phyloP scores from a whole-genome alignment of 1,139 yeast species.

The Wickerhamomyces sp. region DNA sequence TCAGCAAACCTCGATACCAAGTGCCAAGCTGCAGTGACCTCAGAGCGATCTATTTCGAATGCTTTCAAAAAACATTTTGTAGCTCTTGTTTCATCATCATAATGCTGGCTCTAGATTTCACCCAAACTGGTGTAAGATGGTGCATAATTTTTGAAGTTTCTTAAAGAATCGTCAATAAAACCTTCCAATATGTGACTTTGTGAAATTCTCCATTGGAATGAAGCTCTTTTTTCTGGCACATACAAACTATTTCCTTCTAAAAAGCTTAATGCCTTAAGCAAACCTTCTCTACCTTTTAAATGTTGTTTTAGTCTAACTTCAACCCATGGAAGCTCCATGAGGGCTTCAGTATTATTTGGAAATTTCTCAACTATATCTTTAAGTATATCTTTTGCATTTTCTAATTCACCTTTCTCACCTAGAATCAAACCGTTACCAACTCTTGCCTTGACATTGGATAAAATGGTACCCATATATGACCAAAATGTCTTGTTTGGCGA shows the following conservation, averaged over 20 bases:
- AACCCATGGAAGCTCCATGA: constrained; percentile 79
- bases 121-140: constrained; percentile 84
- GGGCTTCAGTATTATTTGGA: constrained; percentile 58
- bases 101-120: constrained; percentile 52
- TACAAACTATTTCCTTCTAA: constrained; percentile 48
- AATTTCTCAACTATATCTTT: constrained; percentile 43
- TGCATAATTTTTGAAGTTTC: constrained; percentile 60
- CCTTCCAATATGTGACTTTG: constrained; percentile 42
- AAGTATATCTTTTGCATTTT: constrained; percentile 50
- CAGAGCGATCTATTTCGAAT: constrained; percentile 78
- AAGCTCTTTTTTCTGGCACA: constrained; percentile 54
- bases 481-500: constrained; percentile 57
- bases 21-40: constrained; percentile 67
- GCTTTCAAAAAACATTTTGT: constrained; percentile 87
- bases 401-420: constrained; percentile 57
- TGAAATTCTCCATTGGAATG: constrained; percentile 69
- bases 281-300: constrained; percentile 50
- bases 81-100: constrained; percentile 62
- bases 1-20: constrained; percentile 66
- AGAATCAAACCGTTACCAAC: constrained; percentile 81
- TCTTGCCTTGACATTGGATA: constrained; percentile 64
- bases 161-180: constrained; percentile 43
- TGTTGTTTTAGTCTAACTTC: constrained; percentile 49
- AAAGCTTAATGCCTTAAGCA: constrained; percentile 39
- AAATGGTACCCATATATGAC: constrained; percentile 76